Percentiles rank a stretch among this genome's conserved stretches.
Conservation (phyloP, 352 stramenopile species). For the Pythium dissotocum region DNA sequence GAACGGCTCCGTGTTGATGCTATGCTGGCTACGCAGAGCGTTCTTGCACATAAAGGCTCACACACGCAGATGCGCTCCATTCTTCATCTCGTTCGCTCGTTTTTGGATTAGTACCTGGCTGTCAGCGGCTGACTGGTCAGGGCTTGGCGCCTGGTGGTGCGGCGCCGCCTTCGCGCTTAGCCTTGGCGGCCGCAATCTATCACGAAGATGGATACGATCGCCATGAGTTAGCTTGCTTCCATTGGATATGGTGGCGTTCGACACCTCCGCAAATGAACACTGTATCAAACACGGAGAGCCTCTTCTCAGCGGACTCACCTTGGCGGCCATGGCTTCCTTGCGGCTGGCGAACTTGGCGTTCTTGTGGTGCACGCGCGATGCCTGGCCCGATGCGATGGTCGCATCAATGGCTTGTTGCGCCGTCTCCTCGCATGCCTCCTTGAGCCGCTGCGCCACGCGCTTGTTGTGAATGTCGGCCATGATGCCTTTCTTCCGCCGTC, state of each 20-base stretch:
- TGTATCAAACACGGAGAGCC: too few species aligned
- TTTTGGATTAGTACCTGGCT: background rate
- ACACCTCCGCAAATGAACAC: too few species aligned
- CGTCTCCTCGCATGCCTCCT: conserved; percentile 82
- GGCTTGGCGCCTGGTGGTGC: background rate
- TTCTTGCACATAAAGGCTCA: too few species aligned
- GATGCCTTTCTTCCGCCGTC: background rate
- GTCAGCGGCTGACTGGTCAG: background rate
- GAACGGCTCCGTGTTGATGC: too few species aligned
- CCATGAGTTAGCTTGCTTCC: background rate
- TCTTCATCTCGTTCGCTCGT: too few species aligned
- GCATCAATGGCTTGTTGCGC: conserved; percentile 76
- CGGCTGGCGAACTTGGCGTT: conserved; percentile 81
- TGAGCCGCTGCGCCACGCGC: conserved; percentile 68
- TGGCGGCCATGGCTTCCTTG: conserved; percentile 82
- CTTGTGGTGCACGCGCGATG: conserved; percentile 78
- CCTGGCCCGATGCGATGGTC: conserved; percentile 68
- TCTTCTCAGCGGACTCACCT: conserved; percentile 32
- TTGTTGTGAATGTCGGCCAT: conserved; percentile 74
- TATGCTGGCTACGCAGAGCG: too few species aligned
- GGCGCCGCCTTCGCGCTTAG: conserved; percentile 48
- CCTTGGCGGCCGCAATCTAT: conserved; percentile 78
- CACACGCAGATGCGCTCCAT: too few species aligned
- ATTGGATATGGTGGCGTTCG: too few species aligned
- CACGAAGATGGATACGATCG: background rate